Evolutionary conservation across 164 flowering plant species (phyloP), one percentile per base, ranked within the genome.

Genomic region (Stephania yunnanensis): DNA sequence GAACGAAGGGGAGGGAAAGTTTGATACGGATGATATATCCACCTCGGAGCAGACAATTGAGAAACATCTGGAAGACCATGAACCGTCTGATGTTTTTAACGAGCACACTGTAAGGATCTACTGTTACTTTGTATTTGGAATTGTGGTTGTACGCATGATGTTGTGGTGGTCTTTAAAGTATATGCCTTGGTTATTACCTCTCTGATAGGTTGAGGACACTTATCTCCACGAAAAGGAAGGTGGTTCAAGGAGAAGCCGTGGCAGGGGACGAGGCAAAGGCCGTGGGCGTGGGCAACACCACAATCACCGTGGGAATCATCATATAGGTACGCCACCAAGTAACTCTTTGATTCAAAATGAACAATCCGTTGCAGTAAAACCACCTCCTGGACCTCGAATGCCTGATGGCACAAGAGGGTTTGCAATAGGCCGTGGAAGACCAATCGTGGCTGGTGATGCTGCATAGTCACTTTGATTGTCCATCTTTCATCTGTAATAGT

Each of bases 391-490:
- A 22, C 96, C 96, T 2, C 89, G 93, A 9, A 91, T 91, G 96
- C 96, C 96, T 19, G 96, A 91, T 78, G 96, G 96, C 9, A 91
- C 96, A 22, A 81, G 86, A 77, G 96, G 96, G 63, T 91, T 91
- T 58, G 69, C 92, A 0, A 80, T 87, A 82, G 96, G 96, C 31
- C 84, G 96, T 20, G 96, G 96, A 73, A 91, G 87, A 82, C 89
- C 92, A 69, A 48, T 85, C 9, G 55, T 50, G 22, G 58, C 80
- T 5, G 78, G 82, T 30, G 79, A 76, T 77, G 78, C 55, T 17
- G 53, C 78, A 6, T 78, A 68, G 74, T 11, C 12, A 52, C 53
- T 12, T 76, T 10, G 10, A 12, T 72, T 11, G 12, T 2, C 42
- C 42, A 20, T n/a, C 25, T 46, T 45, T 67, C 5, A 44, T 78